Percentiles rank a stretch among this genome's conserved stretches.
phyloP scores from a whole-genome alignment of 2,329 filamentous ascomycete species.

The Hypoxylon rubiginosum region DNA sequence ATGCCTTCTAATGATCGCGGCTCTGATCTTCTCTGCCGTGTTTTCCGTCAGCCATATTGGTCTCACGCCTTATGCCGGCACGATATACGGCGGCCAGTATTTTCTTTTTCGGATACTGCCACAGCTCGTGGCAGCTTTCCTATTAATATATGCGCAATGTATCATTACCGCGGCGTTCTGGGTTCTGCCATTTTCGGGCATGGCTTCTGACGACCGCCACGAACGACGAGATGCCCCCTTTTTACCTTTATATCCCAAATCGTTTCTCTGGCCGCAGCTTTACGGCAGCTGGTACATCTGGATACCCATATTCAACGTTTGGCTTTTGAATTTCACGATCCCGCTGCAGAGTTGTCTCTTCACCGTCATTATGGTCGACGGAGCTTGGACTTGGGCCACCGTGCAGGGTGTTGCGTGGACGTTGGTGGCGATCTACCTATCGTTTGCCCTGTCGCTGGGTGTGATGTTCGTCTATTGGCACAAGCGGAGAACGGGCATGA shows the following conservation, averaged over 20 bases:
- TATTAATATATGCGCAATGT: constrained; percentile 83
- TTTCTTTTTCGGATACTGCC: constrained; percentile 91
- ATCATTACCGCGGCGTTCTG: constrained; percentile 81
- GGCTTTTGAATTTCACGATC: constrained; percentile 83
- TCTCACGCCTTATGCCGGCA: constrained; percentile 74
- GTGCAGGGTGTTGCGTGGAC: constrained; percentile 85
- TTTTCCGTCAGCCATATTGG: constrained; percentile 75
- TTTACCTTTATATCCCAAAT: constrained; percentile 75
- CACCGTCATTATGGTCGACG: constrained; percentile 69
- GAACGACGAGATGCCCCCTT: constrained; percentile 76
- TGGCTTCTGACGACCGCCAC: constrained; percentile 74
- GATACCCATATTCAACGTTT: constrained; percentile 75
- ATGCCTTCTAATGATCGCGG: constrained; percentile 78
- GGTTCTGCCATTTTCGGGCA: constrained; percentile 81
- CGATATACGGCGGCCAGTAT: constrained; percentile 79
- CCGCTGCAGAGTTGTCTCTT: constrained; percentile 86
- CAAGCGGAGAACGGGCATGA: constrained; percentile 76
- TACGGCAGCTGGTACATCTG: constrained; percentile 76
- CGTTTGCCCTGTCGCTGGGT: constrained; percentile 71
- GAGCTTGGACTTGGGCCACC: constrained; percentile 81
- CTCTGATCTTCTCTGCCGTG: constrained; percentile 78
- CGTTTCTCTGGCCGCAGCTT: constrained; percentile 74
- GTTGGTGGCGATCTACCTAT: constrained; percentile 78
- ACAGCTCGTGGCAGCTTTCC: constrained; percentile 77
- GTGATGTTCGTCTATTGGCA: constrained; percentile 75